Evolutionary conservation across 495 filamentous ascomycete genomes (phyloP).

Genomic region (Neurospora terricola): DNA sequence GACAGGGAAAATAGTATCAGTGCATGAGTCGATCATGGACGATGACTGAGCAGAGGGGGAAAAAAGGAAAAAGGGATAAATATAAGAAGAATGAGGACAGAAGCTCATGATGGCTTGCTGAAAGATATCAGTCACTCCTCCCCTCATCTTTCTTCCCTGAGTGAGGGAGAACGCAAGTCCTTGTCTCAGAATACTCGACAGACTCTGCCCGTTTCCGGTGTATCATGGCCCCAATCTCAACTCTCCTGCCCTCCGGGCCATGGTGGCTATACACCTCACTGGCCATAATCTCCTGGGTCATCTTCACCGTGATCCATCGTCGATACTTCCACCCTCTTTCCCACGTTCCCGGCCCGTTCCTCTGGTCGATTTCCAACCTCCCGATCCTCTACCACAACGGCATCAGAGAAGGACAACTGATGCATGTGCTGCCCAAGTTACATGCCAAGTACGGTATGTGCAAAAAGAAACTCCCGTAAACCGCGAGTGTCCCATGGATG

Average conservation of each 20-base stretch:
- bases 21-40: too few species aligned
- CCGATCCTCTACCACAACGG: conserved; percentile 9
- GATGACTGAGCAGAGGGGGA: not conserved
- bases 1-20: not conserved
- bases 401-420: conserved; percentile 7
- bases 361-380: conserved; percentile 7
- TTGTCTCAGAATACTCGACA: not conserved
- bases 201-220: not conserved
- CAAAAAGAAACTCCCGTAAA: not conserved
- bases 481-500: not conserved
- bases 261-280: not conserved
- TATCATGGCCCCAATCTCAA: not conserved
- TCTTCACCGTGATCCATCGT: conserved; percentile 9
- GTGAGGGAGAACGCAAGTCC: not conserved
- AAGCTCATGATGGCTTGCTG: not conserved
- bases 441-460: conserved; percentile 8
- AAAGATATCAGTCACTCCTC: not conserved
- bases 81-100: not conserved
- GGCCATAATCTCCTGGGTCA: not conserved
- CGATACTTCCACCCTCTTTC: conserved; percentile 22
- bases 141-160: not conserved
- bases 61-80: not conserved
- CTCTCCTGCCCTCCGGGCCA: not conserved
- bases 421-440: conserved; percentile 4
- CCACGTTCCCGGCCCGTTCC: conserved; percentile 14